Conservation (phyloP, 805 yeast genomes). For the Wickerhamiella cacticola region DNA sequence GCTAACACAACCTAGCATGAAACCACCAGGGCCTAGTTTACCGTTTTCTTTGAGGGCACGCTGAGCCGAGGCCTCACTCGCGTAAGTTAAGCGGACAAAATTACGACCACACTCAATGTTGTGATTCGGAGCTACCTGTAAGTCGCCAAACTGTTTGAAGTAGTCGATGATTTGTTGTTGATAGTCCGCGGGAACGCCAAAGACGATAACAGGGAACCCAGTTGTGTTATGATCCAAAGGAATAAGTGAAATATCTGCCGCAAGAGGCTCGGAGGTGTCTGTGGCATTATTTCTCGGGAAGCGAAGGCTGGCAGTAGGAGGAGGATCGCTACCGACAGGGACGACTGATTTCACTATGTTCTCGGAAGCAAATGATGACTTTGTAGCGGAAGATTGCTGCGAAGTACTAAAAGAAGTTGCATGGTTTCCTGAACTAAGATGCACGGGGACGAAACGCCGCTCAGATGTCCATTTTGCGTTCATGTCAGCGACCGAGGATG, state of each 20-base stretch:
- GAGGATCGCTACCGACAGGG: slow-evolving; percentile 9
- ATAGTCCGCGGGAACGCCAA: slow-evolving; percentile 75
- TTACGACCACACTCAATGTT: slow-evolving; percentile 63
- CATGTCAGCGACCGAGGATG: slow-evolving; percentile 3
- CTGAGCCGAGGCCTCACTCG: slow-evolving; percentile 57
- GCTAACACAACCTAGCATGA: slow-evolving; percentile 56
- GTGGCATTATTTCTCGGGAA: neutral
- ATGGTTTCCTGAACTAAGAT: slow-evolving; percentile 17
- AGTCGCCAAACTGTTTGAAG: slow-evolving; percentile 67
- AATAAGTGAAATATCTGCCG: slow-evolving; percentile 7
- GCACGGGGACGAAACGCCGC: slow-evolving; percentile 21
- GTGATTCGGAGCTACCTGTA: slow-evolving; percentile 58
- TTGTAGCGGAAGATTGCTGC: neutral
- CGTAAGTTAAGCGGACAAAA: slow-evolving; percentile 87
- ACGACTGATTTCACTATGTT: slow-evolving; percentile 6
- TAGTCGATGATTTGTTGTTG: slow-evolving; percentile 56
- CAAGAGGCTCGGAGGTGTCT: neutral
- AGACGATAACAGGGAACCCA: slow-evolving; percentile 65
- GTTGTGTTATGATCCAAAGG: slow-evolving; percentile 8
- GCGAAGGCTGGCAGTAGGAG: slow-evolving; percentile 9
- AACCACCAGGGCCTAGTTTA: slow-evolving; percentile 47
- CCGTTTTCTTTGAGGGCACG: slow-evolving; percentile 85
- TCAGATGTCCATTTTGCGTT: slow-evolving; percentile 14
- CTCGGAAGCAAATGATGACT: slow-evolving; percentile 7
- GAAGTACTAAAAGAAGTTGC: slow-evolving; percentile 12